Base-by-base conservation (phyloP, 169 alveolate genomes). In the Miamiensis avidus region DNA sequence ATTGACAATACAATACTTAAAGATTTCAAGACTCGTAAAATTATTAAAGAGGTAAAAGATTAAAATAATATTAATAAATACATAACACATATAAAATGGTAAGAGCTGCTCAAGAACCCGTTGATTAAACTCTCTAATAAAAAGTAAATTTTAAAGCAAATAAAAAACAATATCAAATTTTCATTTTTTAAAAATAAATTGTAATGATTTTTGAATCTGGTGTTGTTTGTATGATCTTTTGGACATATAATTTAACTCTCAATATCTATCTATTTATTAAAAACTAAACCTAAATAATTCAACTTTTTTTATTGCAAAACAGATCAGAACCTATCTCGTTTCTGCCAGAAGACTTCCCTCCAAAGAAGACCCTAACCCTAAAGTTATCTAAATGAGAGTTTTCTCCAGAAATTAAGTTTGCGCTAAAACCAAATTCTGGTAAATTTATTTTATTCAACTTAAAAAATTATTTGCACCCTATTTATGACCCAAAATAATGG, bases 351-450 rank as follows among this genome's bases (percentile, higher is more conserved):
- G 97, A 76, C 91, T 94, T 28, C 99, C 99, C 49, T 95, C 99
- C 4, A 98, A 96, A 90, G 95, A 96, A 87, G 98, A 97, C 90
- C 98, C 98, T 34, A 92, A 94, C 86, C 99, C 99, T 16, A 90
- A 94, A 78, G 95, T 97, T 78, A 97, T 94, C 92, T 97, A 99
- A 91, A 98, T 99, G 99, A 95, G 99, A 86, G 95, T 99, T 69
- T 99, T 99, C 92, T 99, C 99, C 29, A 96, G 96, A 89, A 98
- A 99, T 92, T 95, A 95, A 82, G 99, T 99, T 29, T 93, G 97
- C 82, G 99, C 99, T 75, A 98, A 98, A 94, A 95, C 99, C 29
- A 97, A 98, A 86, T 99, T 98, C 97, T 99, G 99, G 99, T 97
- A 98, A 79, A 31, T 34, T 79, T 31, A 29, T 29, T 29, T 74